These are phyloP conservation scores for Pichia sp. DNA, from an alignment of 1,139 yeast genomes.

Conservation along the genomic window DNA sequence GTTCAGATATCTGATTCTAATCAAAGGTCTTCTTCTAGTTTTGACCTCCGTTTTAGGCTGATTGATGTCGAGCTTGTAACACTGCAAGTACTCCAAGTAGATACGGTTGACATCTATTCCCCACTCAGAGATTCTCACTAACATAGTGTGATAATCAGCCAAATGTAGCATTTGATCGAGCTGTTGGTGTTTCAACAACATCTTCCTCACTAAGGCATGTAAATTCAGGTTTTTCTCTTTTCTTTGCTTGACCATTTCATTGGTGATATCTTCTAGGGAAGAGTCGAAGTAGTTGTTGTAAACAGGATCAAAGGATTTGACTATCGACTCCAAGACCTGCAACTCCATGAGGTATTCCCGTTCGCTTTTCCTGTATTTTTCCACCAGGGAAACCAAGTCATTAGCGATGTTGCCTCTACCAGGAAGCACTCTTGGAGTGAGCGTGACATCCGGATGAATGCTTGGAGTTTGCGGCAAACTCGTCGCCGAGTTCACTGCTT, in stretches of 20 bases:
- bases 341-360: constrained; percentile 21
- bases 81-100: constrained; percentile 31
- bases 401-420: not conserved
- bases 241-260: constrained; percentile 22
- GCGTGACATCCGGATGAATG: not conserved
- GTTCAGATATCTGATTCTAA: constrained; percentile 35
- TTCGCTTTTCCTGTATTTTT: constrained; percentile 19
- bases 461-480: constrained; percentile 9
- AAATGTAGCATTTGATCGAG: constrained; percentile 14
- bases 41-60: constrained; percentile 35
- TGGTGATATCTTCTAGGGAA: constrained; percentile 25
- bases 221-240: constrained; percentile 20
- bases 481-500: constrained; percentile 16
- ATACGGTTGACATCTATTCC: constrained; percentile 15
- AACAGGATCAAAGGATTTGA: constrained; percentile 26
- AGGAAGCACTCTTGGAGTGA: not conserved
- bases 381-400: not conserved
- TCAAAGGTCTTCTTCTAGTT: constrained; percentile 39
- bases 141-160: constrained; percentile 15
- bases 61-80: constrained; percentile 32
- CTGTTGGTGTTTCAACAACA: constrained; percentile 21
- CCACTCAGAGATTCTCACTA: constrained; percentile 26
- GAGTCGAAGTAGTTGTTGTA: constrained; percentile 29
- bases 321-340: constrained; percentile 19
- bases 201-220: constrained; percentile 14